phyloP scores from a whole-genome alignment of 257 asterid genomes.

The Prunella vulgaris region DNA sequence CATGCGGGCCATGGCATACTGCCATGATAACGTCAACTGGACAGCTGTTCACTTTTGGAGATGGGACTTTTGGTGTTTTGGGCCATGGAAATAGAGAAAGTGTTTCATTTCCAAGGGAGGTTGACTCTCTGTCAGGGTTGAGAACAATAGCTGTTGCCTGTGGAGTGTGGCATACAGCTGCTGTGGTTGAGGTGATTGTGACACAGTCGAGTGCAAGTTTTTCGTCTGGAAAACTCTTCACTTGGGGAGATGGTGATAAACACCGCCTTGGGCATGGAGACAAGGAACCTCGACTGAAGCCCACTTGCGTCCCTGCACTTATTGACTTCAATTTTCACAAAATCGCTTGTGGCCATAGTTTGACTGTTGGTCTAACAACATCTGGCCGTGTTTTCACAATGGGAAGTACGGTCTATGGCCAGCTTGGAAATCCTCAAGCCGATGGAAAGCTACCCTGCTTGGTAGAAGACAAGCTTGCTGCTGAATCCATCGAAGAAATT shows the following conservation, averaged over 20 bases:
- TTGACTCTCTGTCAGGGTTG: slow-evolving; percentile 73
- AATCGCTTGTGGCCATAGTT: slow-evolving; percentile 83
- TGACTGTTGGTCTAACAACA: slow-evolving; percentile 77
- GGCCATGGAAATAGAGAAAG: slow-evolving; percentile 84
- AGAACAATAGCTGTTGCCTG: slow-evolving; percentile 87
- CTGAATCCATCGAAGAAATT: slow-evolving; percentile 69
- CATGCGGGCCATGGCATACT: slow-evolving; percentile 97
- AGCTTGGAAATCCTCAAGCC: slow-evolving; percentile 75
- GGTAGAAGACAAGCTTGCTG: slow-evolving; percentile 66
- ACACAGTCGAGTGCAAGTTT: slow-evolving; percentile 75
- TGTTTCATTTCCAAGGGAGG: slow-evolving; percentile 64
- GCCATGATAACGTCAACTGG: slow-evolving; percentile 74
- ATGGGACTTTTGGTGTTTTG: slow-evolving; percentile 86
- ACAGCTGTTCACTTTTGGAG: slow-evolving; percentile 85
- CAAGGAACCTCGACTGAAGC: slow-evolving; percentile 78
- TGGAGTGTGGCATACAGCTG: slow-evolving; percentile 98
- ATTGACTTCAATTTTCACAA: slow-evolving; percentile 81
- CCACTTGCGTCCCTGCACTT: slow-evolving; percentile 88
- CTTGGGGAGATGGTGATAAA: slow-evolving; percentile 98
- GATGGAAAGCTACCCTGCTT: slow-evolving; percentile 79
- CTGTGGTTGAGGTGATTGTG: slow-evolving; percentile 82
- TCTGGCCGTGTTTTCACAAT: slow-evolving; percentile 75
- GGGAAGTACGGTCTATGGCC: slow-evolving; percentile 94
- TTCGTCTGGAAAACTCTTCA: slow-evolving; percentile 83
- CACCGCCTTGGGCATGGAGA: slow-evolving; percentile 94